Evolutionary conservation across 2,329 filamentous ascomycete genomes (phyloP).

Genomic region (Polytolypa hystricis): DNA sequence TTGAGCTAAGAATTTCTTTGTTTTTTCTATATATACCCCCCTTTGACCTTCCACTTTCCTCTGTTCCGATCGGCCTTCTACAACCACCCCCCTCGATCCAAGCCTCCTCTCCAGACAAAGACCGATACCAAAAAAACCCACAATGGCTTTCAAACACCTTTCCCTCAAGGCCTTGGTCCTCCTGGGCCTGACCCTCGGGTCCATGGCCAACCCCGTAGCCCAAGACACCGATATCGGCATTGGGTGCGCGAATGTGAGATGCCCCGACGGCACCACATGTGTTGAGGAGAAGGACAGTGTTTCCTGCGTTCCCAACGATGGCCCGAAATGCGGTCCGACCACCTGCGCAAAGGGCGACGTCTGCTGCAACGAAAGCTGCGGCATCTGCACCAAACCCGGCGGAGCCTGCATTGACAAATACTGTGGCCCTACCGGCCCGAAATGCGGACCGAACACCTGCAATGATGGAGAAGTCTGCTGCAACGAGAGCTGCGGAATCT

Average conservation of each 20-base stretch:
- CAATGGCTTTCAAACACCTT: neutral
- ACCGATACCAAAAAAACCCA: neutral
- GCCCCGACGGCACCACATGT: too few species aligned
- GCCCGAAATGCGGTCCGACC: neutral
- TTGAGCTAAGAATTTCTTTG: neutral
- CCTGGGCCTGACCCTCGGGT: neutral
- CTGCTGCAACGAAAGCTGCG: neutral
- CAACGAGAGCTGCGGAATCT: conserved; percentile 4
- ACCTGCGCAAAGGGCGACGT: neutral
- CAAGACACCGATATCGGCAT: neutral
- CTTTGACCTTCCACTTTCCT: neutral
- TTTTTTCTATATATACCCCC: neutral
- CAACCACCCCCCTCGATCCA: neutral
- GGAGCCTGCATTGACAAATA: neutral
- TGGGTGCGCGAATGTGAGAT: too few species aligned
- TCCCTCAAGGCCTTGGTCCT: conserved; percentile 2
- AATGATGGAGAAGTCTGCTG: neutral
- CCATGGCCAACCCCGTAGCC: conserved; percentile 2
- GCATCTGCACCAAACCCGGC: neutral
- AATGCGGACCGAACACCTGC: neutral
- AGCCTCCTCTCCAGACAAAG: neutral
- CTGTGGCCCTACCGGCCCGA: neutral
- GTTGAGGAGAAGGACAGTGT: too few species aligned
- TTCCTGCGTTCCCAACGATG: too few species aligned
- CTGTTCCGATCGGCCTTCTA: neutral